Evolutionary conservation across 2,329 filamentous ascomycete genomes (phyloP), one percentile per base, ranked within the genome.

Genomic region (Blastomyces gilchristii): DNA sequence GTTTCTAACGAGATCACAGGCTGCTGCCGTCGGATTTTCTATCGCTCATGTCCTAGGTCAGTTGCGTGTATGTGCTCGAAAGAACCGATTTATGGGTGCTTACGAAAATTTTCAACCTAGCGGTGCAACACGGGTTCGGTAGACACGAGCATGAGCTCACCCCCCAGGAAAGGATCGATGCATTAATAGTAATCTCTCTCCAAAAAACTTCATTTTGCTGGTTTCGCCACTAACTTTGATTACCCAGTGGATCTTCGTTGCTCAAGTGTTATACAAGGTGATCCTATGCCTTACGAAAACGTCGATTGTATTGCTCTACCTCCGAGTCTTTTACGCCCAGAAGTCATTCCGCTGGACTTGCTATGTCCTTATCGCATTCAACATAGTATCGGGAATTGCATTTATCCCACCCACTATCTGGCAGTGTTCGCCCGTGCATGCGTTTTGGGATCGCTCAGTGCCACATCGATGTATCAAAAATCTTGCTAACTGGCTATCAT

Each of bases 251-350:
- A 4, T 54, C 14, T 34, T 54, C 52, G 14, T 18, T n/a, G 52
- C 52, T 14, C 14, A 54, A 12, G 16, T 54, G 14, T 9, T 28
- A 18, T 54, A 39, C 14, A 37, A 34, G 16, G 25, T 28, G 22
- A 16, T 34, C 14, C 4, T 54, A 14, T 34, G 25, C 31, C 28
- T 34, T 9, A 37, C 63, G 4, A 66, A 66, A 58, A 22, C 61
- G 8, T 62, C 63, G 3, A 62, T 66, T 16, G 43, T 66, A 34
- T 45, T 63, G 14, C 61, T 66, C 28, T 66, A 64, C 41, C 16
- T 64, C 11, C 61, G 64, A 60, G 34, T 59, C 18, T 66, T 66
- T 34, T 37, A 37, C 52, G 25, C 62, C n/a, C 14, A 56, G 34
- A 58, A 43, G 28, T 49, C 31, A 6, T 64, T 64, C 31, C 63